These are phyloP conservation scores for Aspergillus jensenii DNA, from an alignment of 2,329 filamentous ascomycete species.

Conservation along the genomic window DNA sequence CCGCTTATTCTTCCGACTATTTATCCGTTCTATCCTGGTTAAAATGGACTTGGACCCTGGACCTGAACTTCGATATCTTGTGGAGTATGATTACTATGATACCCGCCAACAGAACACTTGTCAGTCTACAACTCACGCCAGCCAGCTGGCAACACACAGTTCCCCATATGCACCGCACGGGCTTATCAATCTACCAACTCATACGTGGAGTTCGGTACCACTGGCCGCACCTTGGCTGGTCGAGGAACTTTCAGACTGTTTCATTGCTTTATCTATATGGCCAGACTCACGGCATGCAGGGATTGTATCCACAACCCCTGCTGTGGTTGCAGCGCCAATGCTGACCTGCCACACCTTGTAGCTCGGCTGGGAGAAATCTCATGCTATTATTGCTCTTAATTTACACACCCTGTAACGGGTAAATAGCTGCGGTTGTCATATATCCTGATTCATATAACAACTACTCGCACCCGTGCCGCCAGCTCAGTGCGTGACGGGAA, in stretches of 20 bases:
- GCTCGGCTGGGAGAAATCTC: background rate
- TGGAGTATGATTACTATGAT: background rate
- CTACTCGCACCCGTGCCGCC: background rate
- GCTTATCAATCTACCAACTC: slow-evolving; percentile 2
- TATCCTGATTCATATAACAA: background rate
- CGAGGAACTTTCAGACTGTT: background rate
- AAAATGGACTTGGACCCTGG: background rate
- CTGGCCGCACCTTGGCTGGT: background rate
- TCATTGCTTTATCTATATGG: background rate
- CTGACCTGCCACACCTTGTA: background rate
- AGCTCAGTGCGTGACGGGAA: background rate
- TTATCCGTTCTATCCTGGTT: background rate
- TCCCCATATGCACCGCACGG: background rate
- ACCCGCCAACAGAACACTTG: background rate
- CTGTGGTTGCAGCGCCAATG: slow-evolving; percentile 15
- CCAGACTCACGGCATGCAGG: slow-evolving; percentile 3
- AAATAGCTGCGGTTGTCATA: background rate
- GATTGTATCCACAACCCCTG: slow-evolving; percentile 13
- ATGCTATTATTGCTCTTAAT: background rate
- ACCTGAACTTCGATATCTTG: background rate
- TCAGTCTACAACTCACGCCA: background rate
- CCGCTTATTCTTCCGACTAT: background rate
- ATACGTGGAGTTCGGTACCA: slow-evolving; percentile 1
- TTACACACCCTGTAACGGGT: background rate
- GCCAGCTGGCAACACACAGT: background rate